Base-by-base conservation (phyloP, 306 rosid genomes). In the Morella rubra region DNA sequence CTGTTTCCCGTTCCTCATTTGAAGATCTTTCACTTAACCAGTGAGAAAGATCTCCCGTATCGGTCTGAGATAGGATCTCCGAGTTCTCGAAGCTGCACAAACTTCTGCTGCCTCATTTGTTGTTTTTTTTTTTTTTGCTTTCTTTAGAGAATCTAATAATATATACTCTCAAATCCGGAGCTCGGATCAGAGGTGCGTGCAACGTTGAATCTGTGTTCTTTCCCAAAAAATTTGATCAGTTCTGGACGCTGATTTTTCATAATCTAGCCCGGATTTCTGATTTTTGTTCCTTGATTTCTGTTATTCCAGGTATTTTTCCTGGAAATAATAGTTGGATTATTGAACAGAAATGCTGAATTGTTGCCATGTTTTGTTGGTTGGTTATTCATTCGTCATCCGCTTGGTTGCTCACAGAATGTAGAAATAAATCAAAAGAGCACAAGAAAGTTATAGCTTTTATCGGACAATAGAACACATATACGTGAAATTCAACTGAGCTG, bases 61-160 rank as follows among this genome's bases (percentile, higher is more conserved):
- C 64, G 54, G 78, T 59, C 65, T 10, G 41, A 73, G 49, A 45
- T 62, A 45, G 16, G 41, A 40, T 15, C 81, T 67, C 50, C 7
- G 16, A 74, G 42, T 55, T 69, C 42, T 20, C 50, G 50, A 11
- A 18, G 27, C 81, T 4, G 45, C 71, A 18, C 76, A 27, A 77
- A n/a, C 69, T 76, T 69, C 41, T 6, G 47, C n/a, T 4, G 71
- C 16, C 10, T 50, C 73, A 5, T 4, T 59, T 66, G 3, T 32
- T 32, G 32, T 19, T 60, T 44, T 60, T 44, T 44, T 60, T 44
- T 67, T 42, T 49, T 50, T 6, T 76, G 64, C 11, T 54, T 79
- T 68, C 61, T 24, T 0, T 15, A 67, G 32, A 51, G 76, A 75
- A 77, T 83, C 83, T 76, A 71, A 81, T 81, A 77, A 73, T 74